These are phyloP conservation scores for Tetracladium setigerum DNA, from an alignment of 495 filamentous ascomycete genomes.

Conservation along the genomic window DNA sequence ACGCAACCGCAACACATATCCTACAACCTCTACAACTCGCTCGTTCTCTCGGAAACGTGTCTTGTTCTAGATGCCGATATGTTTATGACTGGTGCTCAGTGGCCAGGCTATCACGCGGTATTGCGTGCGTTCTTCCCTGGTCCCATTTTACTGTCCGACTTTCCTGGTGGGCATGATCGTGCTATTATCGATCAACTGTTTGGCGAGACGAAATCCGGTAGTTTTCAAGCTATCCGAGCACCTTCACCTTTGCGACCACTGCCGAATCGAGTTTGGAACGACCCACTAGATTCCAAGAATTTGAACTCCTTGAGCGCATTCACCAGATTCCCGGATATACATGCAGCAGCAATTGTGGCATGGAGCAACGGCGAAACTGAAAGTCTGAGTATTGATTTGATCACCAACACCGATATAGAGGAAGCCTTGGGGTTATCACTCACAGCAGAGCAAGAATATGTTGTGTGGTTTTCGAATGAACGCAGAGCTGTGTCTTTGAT, in stretches of 20 bases:
- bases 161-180: slow-evolving; percentile 1
- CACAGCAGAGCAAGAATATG: background rate
- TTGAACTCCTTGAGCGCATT: background rate
- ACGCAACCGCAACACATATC: slow-evolving; percentile 3
- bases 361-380: background rate
- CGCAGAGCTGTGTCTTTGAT: background rate
- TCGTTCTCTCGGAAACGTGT: slow-evolving; percentile 1
- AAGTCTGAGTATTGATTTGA: background rate
- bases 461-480: background rate
- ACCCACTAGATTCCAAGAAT: background rate
- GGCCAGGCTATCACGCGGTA: slow-evolving; percentile 9
- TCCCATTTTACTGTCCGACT: slow-evolving; percentile 6
- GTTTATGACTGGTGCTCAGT: slow-evolving; percentile 10
- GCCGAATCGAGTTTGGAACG: slow-evolving; percentile 1
- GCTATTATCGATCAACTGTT: slow-evolving; percentile 1
- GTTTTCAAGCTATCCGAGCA: slow-evolving; percentile 1
- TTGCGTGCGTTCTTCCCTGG: slow-evolving; percentile 7
- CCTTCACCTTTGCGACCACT: slow-evolving; percentile 2
- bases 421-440: background rate
- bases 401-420: background rate
- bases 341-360: background rate
- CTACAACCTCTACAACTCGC: slow-evolving; percentile 5
- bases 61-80: slow-evolving; percentile 8
- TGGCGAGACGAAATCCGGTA: background rate
- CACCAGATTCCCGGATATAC: background rate